A percentile compares a stretch with the other conserved stretches of the same genome.
Evolutionary conservation across 352 stramenopile species (phyloP).

Genomic region (Hyaloperonospora arabidopsidis): DNA sequence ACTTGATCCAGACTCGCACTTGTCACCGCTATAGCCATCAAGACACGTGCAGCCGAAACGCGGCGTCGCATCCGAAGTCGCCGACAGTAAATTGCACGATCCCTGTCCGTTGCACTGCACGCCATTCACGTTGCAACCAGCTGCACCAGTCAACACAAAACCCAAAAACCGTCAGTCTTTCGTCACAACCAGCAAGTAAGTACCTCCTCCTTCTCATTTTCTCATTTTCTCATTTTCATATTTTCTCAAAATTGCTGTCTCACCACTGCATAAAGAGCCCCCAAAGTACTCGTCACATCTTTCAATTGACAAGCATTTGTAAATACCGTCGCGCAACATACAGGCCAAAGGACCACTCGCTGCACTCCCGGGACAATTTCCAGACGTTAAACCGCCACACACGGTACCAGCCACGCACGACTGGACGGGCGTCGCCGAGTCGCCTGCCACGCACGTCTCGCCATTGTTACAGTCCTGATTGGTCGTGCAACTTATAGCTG

Average conservation of each 20-base stretch:
- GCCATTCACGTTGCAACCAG: slow-evolving; percentile 33
- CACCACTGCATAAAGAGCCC: slow-evolving; percentile 46
- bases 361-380: slow-evolving; percentile 54
- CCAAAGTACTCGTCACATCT: slow-evolving; percentile 69
- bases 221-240: background rate
- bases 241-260: slow-evolving; percentile 1
- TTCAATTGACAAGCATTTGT: slow-evolving; percentile 75
- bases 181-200: too few relatives aligned
- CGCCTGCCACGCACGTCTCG: slow-evolving; percentile 68
- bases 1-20: slow-evolving; percentile 31
- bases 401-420: slow-evolving; percentile 50
- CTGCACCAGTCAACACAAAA: slow-evolving; percentile 11
- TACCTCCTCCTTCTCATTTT: background rate
- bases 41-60: slow-evolving; percentile 59
- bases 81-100: slow-evolving; percentile 37
- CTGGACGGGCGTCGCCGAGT: slow-evolving; percentile 51
- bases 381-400: slow-evolving; percentile 41
- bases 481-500: slow-evolving; percentile 43
- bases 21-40: slow-evolving; percentile 58
- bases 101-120: slow-evolving; percentile 66
- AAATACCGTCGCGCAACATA: slow-evolving; percentile 54
- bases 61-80: slow-evolving; percentile 21
- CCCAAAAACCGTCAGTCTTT: background rate
- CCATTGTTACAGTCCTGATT: slow-evolving; percentile 54
- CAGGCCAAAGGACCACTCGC: slow-evolving; percentile 60